Conservation (phyloP, 2,329 filamentous ascomycete species). For the Trichoderma simmonsii region DNA sequence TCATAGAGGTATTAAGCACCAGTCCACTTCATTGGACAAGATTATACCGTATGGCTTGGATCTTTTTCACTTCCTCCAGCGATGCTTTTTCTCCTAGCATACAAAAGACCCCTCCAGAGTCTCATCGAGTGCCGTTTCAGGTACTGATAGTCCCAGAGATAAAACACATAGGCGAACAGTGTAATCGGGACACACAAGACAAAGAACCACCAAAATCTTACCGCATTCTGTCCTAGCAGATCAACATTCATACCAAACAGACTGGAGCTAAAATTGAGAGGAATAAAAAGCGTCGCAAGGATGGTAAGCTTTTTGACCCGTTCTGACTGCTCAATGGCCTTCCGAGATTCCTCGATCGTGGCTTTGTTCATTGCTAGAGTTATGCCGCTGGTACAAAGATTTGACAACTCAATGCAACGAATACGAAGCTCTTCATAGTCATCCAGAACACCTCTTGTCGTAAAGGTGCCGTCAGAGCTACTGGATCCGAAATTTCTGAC, state of each 20-base stretch:
- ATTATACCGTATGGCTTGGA: not conserved
- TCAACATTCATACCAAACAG: not conserved
- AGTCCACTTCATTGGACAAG: not conserved
- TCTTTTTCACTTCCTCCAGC: not conserved
- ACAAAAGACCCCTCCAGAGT: not conserved
- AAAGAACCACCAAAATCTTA: not conserved
- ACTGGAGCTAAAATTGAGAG: not conserved
- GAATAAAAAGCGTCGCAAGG: not conserved
- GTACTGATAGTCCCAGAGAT: not conserved
- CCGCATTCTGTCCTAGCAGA: not conserved
- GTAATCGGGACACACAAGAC: not conserved
- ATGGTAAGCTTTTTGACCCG: not conserved
- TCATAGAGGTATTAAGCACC: too few relatives aligned
- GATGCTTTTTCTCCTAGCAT: not conserved
- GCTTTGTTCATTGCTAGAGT: not conserved
- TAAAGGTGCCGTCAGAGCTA: not conserved
- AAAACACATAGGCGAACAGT: not conserved
- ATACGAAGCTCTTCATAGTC: not conserved
- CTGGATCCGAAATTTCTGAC: not conserved
- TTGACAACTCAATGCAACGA: not conserved
- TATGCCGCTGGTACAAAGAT: not conserved
- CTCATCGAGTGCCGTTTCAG: not conserved
- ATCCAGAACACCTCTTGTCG: not conserved
- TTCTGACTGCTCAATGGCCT: not conserved
- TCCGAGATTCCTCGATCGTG: not conserved